These are phyloP conservation scores for Spizellomyces sp. DNA, from an alignment of 192 early-diverging fungal genomes.

Conservation along the genomic window DNA sequence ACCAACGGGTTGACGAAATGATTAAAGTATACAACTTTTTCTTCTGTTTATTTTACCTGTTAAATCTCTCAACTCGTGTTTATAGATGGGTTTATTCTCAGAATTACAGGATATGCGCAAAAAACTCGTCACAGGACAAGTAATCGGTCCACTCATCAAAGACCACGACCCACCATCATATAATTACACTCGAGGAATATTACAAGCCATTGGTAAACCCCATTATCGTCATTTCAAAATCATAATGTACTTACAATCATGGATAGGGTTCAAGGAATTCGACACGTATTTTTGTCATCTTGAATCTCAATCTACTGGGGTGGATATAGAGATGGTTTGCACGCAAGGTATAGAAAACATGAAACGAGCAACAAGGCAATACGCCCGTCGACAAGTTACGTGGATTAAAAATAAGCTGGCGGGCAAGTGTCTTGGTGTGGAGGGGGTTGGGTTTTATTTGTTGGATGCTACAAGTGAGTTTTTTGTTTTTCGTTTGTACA, in stretches of 20 bases:
- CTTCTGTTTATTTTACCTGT: not conserved
- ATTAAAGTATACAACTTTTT: conserved; percentile 61
- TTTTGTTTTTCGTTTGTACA: conserved; percentile 7
- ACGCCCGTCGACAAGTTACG: conserved; percentile 77
- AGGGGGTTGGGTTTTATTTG: conserved; percentile 35
- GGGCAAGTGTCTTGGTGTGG: conserved; percentile 10
- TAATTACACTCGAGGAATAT: conserved; percentile 64
- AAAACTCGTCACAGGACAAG: conserved; percentile 38
- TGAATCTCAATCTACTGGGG: not conserved
- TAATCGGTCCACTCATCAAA: conserved; percentile 32
- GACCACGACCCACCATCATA: not conserved
- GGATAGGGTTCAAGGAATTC: conserved; percentile 93
- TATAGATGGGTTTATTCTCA: conserved; percentile 48
- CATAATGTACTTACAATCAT: no score
- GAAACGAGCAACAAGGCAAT: conserved; percentile 86
- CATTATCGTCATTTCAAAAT: not conserved
- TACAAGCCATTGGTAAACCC: conserved; percentile 72
- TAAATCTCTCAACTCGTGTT: not conserved
- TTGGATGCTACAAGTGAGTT: conserved; percentile 68
- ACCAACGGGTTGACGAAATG: conserved; percentile 88
- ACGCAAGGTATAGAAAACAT: conserved; percentile 71
- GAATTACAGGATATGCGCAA: conserved; percentile 53
- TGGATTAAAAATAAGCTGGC: conserved; percentile 82
- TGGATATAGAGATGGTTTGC: conserved; percentile 28
- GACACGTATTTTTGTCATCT: conserved; percentile 58